Percentiles rank a stretch among this genome's conserved stretches.
These are phyloP conservation scores for Posidonia oceanica DNA, from an alignment of 116 monocot genomes.

Conservation along the genomic window DNA sequence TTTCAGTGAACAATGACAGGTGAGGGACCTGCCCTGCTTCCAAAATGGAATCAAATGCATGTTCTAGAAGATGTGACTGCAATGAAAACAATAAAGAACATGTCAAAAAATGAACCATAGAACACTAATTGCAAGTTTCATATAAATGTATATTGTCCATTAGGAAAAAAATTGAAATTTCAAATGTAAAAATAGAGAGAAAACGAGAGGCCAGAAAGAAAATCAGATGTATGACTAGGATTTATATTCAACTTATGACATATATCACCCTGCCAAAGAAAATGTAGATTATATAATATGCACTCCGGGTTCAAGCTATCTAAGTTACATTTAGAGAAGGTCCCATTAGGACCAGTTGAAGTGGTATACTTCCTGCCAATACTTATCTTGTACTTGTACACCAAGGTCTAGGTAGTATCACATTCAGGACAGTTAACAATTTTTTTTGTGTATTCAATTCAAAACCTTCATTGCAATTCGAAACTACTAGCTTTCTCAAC, in stretches of 20 bases:
- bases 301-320: not conserved
- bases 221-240: not conserved
- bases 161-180: no score
- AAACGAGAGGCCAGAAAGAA: not conserved
- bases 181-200: not conserved
- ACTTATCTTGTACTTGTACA: no score
- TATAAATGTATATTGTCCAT: no score
- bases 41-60: conserved; percentile 68
- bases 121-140: not conserved
- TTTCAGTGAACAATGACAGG: conserved; percentile 53
- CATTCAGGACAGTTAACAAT: no score
- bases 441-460: no score
- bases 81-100: conserved; percentile 14
- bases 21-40: conserved; percentile 67
- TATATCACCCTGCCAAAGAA: not conserved
- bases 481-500: no score
- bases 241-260: not conserved
- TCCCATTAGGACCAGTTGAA: not conserved
- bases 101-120: not conserved
- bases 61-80: conserved; percentile 83
- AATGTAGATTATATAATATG: not conserved
- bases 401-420: no score
- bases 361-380: no score
- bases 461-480: no score
- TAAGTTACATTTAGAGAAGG: not conserved